Percentiles rank a stretch among this genome's conserved stretches.
Conservation (phyloP, 306 rosid genomes). For the Potentilla sterilis region DNA sequence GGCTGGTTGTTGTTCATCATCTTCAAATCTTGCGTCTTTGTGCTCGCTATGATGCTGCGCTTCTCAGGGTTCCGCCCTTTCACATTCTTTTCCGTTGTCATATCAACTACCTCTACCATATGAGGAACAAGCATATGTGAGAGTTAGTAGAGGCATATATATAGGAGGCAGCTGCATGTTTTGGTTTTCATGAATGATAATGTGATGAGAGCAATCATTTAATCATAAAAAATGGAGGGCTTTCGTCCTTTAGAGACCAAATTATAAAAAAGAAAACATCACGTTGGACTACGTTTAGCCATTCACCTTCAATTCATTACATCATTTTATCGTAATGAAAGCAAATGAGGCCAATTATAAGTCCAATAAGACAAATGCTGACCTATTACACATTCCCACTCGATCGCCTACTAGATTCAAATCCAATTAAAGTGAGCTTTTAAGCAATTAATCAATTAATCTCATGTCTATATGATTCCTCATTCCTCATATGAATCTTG, state of each 20-base stretch:
- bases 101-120: too few species aligned
- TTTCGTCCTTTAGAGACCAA: constrained; percentile 3
- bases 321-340: neutral
- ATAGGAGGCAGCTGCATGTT: constrained; percentile 21
- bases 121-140: constrained; percentile 13
- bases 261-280: neutral
- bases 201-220: constrained; percentile 27
- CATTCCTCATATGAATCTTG: neutral
- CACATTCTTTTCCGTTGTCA: too few species aligned
- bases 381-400: constrained; percentile 17
- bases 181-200: neutral
- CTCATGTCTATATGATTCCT: neutral
- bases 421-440: neutral
- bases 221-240: constrained; percentile 12
- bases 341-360: neutral
- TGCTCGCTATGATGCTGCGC: too few species aligned
- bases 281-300: neutral
- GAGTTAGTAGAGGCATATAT: constrained; percentile 6
- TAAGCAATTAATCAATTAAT: neutral
- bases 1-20: too few species aligned
- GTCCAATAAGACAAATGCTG: constrained; percentile 1
- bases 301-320: neutral
- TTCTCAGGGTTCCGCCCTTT: too few species aligned
- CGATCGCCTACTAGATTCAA: constrained; percentile 4
- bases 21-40: too few species aligned